Conservation (phyloP, 139 green algal genomes). For the Parachlorella kessleri region DNA sequence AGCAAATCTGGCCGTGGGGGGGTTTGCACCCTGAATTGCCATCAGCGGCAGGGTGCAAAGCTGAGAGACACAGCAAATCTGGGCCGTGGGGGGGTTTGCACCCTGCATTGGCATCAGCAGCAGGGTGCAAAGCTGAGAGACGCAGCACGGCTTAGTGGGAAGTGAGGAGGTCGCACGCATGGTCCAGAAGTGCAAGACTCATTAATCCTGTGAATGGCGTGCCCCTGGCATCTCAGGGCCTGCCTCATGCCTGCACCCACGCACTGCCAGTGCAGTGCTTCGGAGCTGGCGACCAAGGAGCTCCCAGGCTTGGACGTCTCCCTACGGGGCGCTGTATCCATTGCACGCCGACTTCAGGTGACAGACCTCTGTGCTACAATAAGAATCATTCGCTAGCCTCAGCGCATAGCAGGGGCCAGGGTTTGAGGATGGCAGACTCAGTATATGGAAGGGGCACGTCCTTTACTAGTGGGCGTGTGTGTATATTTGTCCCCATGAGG, state of each 20-base stretch:
- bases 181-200: too few species aligned
- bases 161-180: too few species aligned
- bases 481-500: too few species aligned
- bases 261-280: slow-evolving; percentile 8
- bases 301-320: slow-evolving; percentile 41
- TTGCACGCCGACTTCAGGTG: slow-evolving; percentile 34
- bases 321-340: slow-evolving; percentile 45
- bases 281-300: slow-evolving; percentile 30
- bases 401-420: background rate
- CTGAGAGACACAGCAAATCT: background rate
- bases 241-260: too few species aligned
- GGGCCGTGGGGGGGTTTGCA: background rate
- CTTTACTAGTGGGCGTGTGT: too few species aligned
- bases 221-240: too few species aligned
- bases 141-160: too few species aligned
- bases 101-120: too few species aligned
- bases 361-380: background rate
- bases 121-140: too few species aligned
- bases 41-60: too few species aligned
- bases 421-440: background rate
- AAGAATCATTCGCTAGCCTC: background rate
- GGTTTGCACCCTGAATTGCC: background rate
- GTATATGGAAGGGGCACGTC: too few species aligned
- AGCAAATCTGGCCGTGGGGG: background rate
- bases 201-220: background rate